Evolutionary conservation across 306 rosid genomes (phyloP), one percentile per base, ranked within the genome.

Genomic region (Glycine latifolia): DNA sequence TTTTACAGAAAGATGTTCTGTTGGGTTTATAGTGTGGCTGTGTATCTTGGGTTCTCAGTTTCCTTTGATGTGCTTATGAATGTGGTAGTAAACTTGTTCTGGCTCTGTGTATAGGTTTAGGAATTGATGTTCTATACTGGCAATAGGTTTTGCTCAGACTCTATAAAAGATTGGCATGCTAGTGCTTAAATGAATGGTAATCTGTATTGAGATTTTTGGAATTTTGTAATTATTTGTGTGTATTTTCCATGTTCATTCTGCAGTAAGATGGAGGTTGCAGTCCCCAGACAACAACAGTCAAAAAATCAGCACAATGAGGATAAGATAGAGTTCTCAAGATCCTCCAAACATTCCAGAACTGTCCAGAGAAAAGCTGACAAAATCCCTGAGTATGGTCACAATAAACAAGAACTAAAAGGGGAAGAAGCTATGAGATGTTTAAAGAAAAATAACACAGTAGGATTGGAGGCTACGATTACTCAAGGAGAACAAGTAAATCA

Each of bases 201-300:
- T 62, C 58, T 71, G 14, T 10, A 17, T 75, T 75, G 37, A 13
- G 15, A 6, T 47, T 55, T 52, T 69, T 73, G 74, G 48, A 67
- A 69, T 47, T 43, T 43, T 43, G 47, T 67, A 50, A 49, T 76
- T 67, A 47, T 59, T 33, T 52, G 68, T 55, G 3, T 20, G 14
- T 12, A 14, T 73, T 74, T 73, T 5, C 16, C 16, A 2, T 83
- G 47, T 82, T 26, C 37, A 37, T 49, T 73, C 55, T 79, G 84
- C 82, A 79, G 84, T 73, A 46, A 85, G 78, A 89, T 89, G 97
- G 91, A 90, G 68, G 67, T 90, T 50, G 74, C 54, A 68, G 35
- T 75, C 46, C 58, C 87, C 6, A 82, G 77, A 33, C 86, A 56
- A 74, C 79, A 52, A 16, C 69, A 17, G 39, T 26, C 82, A 33